A percentile compares a stretch with the other conserved stretches of the same genome.
Evolutionary conservation across 305 asterid genomes (phyloP).

Genomic region (Fraxinus floribunda): DNA sequence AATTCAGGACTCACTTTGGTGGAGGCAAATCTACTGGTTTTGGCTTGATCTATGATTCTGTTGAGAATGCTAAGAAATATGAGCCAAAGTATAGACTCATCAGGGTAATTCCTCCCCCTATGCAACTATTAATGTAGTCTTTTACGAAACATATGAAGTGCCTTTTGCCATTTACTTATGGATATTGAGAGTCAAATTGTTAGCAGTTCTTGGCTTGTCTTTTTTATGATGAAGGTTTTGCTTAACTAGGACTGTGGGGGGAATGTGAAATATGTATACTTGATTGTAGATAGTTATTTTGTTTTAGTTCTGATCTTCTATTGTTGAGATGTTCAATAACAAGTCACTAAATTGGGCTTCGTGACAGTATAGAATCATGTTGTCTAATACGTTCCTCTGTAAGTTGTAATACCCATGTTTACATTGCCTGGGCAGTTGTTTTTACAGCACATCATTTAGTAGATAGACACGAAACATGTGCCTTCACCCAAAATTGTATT

Average conservation of each 20-base stretch:
- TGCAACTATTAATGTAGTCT: background rate
- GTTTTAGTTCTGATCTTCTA: background rate
- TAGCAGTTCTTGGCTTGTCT: background rate
- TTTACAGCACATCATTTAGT: background rate
- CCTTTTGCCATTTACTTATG: background rate
- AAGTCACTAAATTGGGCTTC: background rate
- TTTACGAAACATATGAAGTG: background rate
- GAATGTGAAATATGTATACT: background rate
- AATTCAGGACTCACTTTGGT: slow-evolving; percentile 73
- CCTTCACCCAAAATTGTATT: background rate
- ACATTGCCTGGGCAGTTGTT: background rate
- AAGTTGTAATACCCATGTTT: background rate
- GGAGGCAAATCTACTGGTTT: slow-evolving; percentile 76
- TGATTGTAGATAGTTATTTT: background rate
- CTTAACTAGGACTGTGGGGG: background rate
- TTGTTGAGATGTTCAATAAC: background rate
- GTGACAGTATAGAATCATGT: background rate
- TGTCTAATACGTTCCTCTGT: too few relatives aligned
- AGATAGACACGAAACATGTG: background rate
- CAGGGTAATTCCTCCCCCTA: slow-evolving; percentile 24
- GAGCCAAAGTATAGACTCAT: slow-evolving; percentile 48
- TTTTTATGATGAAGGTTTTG: background rate
- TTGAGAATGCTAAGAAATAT: slow-evolving; percentile 48
- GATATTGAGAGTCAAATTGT: background rate
- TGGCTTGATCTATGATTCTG: slow-evolving; percentile 65